Percentiles rank a stretch among this genome's conserved stretches.
Evolutionary conservation across 257 asterid species (phyloP).

Genomic region (Nemophila menziesii): DNA sequence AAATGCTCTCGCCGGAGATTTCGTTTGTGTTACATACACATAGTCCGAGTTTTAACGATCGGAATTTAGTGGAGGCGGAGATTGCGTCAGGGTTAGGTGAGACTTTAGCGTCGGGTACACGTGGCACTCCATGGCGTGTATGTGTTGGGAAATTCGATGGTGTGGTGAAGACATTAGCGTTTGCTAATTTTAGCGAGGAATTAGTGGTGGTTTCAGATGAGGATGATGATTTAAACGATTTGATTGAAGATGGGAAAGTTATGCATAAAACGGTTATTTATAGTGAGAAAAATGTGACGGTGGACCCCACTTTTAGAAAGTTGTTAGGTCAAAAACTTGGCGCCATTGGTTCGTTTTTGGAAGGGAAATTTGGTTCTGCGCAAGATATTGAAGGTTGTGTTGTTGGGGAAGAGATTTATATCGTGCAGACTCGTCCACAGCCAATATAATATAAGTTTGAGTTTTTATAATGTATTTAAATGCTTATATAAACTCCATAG

Average conservation of each 20-base stretch:
- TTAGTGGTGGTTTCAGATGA: slow-evolving; percentile 44
- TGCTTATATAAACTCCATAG: no score
- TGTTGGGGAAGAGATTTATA: slow-evolving; percentile 57
- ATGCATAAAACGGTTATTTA: slow-evolving; percentile 54
- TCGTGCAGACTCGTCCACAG: slow-evolving; percentile 91
- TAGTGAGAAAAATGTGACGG: slow-evolving; percentile 54
- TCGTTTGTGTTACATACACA: slow-evolving; percentile 88
- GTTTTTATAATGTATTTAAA: no score
- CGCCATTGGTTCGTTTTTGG: slow-evolving; percentile 65
- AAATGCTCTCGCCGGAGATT: slow-evolving; percentile 82
- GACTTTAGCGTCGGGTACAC: slow-evolving; percentile 76
- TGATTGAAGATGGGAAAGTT: no score
- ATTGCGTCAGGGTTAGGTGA: slow-evolving; percentile 92
- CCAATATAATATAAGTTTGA: no score
- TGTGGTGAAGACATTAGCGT: slow-evolving; percentile 50
- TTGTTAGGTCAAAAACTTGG: slow-evolving; percentile 69
- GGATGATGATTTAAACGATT: slow-evolving; percentile 45
- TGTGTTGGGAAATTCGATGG: slow-evolving; percentile 58
- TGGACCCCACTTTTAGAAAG: slow-evolving; percentile 46
- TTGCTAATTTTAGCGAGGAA: slow-evolving; percentile 89
- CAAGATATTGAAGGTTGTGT: slow-evolving; percentile 96
- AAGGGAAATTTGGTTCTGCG: slow-evolving; percentile 63
- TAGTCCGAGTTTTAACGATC: slow-evolving; percentile 57
- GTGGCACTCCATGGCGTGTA: slow-evolving; percentile 95
- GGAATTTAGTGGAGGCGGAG: slow-evolving; percentile 56